phyloP scores from a whole-genome alignment of 139 green algal genomes.

The Asterochloris erici region DNA sequence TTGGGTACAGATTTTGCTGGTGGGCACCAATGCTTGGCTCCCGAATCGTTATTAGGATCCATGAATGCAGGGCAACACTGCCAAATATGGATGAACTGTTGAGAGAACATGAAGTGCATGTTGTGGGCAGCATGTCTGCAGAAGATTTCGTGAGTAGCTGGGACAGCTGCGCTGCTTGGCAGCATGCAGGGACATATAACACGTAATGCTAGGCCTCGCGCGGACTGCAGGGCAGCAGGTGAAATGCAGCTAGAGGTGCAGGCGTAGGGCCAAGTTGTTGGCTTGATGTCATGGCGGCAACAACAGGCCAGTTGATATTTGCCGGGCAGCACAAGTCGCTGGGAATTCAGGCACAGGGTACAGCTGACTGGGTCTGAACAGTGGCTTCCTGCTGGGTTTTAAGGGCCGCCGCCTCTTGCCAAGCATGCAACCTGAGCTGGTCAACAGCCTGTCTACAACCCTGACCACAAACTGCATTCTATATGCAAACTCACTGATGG shows the following conservation, averaged over 20 bases:
- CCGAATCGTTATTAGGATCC: neutral
- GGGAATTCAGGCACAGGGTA: neutral
- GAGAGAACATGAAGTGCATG: neutral
- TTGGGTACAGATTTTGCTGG: neutral
- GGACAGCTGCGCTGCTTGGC: too few relatives aligned
- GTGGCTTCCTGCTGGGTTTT: neutral
- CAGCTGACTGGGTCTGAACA: neutral
- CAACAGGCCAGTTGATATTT: too few relatives aligned
- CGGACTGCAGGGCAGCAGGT: too few relatives aligned
- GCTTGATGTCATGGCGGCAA: too few relatives aligned
- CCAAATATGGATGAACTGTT: neutral
- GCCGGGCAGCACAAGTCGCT: too few relatives aligned
- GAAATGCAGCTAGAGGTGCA: too few relatives aligned
- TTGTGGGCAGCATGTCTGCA: neutral
- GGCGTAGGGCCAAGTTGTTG: too few relatives aligned
- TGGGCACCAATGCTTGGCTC: neutral
- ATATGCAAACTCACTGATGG: neutral
- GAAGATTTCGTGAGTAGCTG: too few relatives aligned
- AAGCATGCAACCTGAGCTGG: neutral
- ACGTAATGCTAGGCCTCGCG: too few relatives aligned
- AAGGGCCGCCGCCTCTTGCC: neutral
- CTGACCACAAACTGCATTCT: neutral
- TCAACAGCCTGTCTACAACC: neutral
- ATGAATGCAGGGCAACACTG: neutral
- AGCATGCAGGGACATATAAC: too few relatives aligned